These are phyloP conservation scores for Skeletonema marinoi DNA, from an alignment of 108 stramenopile genomes.

Conservation along the genomic window DNA sequence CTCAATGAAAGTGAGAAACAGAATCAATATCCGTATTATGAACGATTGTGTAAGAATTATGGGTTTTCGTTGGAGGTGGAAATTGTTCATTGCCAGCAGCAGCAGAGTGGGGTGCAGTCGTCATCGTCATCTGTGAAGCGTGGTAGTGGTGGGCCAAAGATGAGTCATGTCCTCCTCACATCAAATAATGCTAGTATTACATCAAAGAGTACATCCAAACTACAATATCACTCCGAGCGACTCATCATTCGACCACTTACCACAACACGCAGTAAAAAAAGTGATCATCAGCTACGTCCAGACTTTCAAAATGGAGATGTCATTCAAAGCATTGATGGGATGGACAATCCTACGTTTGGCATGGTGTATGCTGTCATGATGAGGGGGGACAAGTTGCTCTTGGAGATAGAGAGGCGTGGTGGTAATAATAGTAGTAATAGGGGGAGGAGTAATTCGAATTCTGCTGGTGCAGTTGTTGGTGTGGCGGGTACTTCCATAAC, in stretches of 20 bases:
- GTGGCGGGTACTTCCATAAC: too few relatives aligned
- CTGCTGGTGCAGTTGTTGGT: neutral
- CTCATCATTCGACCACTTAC: neutral
- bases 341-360: constrained; percentile 5
- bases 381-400: constrained; percentile 9
- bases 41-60: neutral
- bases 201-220: neutral
- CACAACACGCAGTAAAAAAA: neutral
- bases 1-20: neutral
- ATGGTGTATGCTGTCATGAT: constrained; percentile 24
- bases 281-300: neutral
- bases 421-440: neutral
- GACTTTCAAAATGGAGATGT: constrained; percentile 1
- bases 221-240: neutral
- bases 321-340: constrained; percentile 12
- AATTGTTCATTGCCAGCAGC: neutral
- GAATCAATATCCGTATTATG: neutral
- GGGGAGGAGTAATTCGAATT: neutral
- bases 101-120: too few relatives aligned
- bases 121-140: too few relatives aligned
- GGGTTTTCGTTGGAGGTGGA: neutral
- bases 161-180: neutral
- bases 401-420: neutral
- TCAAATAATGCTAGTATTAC: too few relatives aligned
- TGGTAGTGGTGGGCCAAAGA: neutral